These are phyloP conservation scores for Oxytropis ochrocephala DNA, from an alignment of 306 rosid genomes.

Conservation along the genomic window DNA sequence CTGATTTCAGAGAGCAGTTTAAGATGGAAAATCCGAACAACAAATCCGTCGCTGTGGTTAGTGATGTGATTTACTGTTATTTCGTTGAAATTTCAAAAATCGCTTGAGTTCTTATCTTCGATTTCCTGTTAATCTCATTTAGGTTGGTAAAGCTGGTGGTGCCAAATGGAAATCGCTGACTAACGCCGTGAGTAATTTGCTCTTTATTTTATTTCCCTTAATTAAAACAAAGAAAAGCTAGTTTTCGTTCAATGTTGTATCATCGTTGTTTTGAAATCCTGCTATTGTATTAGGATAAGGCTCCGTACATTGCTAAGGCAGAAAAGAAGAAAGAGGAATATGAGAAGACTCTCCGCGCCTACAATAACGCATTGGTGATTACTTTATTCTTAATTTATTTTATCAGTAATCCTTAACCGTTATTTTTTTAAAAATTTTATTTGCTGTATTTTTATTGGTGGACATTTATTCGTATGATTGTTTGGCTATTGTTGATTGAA, in stretches of 20 bases:
- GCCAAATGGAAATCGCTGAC: constrained; percentile 65
- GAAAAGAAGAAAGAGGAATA: constrained; percentile 60
- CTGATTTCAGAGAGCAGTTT: constrained; percentile 60
- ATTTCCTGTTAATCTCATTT: not conserved
- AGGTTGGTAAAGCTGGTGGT: constrained; percentile 93
- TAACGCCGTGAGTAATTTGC: constrained; percentile 47
- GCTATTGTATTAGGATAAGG: constrained; percentile 44
- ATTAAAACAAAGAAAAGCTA: not conserved
- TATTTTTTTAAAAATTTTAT: too few relatives aligned
- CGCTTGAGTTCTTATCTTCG: not conserved
- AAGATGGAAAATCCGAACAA: constrained; percentile 70
- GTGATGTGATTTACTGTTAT: not conserved
- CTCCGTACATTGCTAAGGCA: constrained; percentile 52
- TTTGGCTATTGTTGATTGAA: not conserved
- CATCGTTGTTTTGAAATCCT: not conserved
- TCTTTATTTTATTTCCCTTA: not conserved
- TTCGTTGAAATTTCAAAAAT: not conserved
- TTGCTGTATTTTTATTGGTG: not conserved
- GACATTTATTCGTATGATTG: too few relatives aligned
- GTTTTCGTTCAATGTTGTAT: not conserved
- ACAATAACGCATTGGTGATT: constrained; percentile 49
- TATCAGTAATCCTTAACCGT: too few relatives aligned
- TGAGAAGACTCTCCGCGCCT: constrained; percentile 43
- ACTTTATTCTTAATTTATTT: too few relatives aligned
- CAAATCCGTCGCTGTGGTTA: constrained; percentile 68